Evolutionary conservation across 2,329 filamentous ascomycete species (phyloP).

Genomic region (Xylariaceae sp.): DNA sequence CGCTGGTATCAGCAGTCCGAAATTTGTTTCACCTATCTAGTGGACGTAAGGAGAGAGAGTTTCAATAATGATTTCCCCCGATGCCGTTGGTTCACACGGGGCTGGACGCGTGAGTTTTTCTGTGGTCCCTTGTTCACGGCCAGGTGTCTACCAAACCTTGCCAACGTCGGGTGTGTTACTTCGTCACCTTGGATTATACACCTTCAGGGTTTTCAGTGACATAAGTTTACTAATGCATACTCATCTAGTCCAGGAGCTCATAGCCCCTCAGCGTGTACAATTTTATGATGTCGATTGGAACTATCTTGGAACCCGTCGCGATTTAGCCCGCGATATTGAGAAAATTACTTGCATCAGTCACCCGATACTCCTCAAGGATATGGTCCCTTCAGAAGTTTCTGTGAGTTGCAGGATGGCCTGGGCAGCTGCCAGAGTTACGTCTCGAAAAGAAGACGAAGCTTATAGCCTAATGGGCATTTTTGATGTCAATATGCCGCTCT

Average conservation of each 20-base stretch:
- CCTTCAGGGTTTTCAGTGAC: background rate
- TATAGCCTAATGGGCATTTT: slow-evolving; percentile 14
- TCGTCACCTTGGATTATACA: background rate
- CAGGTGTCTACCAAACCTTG: background rate
- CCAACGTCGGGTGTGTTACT: background rate
- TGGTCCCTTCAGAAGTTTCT: background rate
- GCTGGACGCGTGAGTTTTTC: slow-evolving; percentile 8
- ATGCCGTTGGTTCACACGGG: slow-evolving; percentile 9
- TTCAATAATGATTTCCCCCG: background rate
- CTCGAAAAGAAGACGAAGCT: slow-evolving; percentile 9
- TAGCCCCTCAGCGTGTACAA: background rate
- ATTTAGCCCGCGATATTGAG: background rate
- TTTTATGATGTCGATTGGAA: slow-evolving; percentile 8
- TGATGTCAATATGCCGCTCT: slow-evolving; percentile 10
- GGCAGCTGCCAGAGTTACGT: slow-evolving; percentile 3
- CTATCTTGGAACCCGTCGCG: background rate
- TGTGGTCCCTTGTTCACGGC: background rate
- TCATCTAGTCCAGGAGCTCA: slow-evolving; percentile 7
- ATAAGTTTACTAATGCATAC: background rate
- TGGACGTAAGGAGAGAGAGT: background rate
- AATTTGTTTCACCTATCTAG: slow-evolving; percentile 3
- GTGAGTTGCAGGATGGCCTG: slow-evolving; percentile 7
- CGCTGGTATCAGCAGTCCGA: slow-evolving; percentile 2
- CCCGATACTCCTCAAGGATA: background rate
- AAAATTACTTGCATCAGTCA: background rate